Evolutionary conservation across 176 grass and related monocot species (phyloP).

Genomic region (Zoysia japonica): DNA sequence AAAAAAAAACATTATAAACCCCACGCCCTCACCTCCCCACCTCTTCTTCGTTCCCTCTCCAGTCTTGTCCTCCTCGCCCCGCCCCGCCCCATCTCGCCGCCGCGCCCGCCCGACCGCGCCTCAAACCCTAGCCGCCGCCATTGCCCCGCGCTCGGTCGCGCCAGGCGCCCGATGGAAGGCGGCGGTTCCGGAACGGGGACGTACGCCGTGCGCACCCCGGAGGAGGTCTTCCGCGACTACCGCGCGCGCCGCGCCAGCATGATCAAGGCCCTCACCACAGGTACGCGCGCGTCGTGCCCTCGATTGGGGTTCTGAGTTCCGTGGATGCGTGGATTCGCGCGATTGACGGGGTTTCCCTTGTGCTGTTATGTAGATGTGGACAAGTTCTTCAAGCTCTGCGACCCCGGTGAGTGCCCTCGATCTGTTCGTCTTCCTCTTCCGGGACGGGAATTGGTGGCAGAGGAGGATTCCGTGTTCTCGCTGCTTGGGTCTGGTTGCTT

Average conservation of each 20-base stretch:
- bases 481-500: slow-evolving; percentile 36
- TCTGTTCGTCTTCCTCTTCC: slow-evolving; percentile 25
- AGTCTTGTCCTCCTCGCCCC: slow-evolving; percentile 23
- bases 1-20: slow-evolving; percentile 31
- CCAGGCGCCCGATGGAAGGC: slow-evolving; percentile 55
- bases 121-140: slow-evolving; percentile 35
- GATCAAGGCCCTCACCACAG: slow-evolving; percentile 87
- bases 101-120: neutral
- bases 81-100: neutral
- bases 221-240: slow-evolving; percentile 93
- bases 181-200: slow-evolving; percentile 42
- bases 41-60: slow-evolving; percentile 23
- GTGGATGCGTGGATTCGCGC: slow-evolving; percentile 13
- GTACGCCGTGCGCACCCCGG: slow-evolving; percentile 57
- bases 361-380: slow-evolving; percentile 75
- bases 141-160: slow-evolving; percentile 23
- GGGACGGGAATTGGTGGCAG: slow-evolving; percentile 8
- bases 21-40: slow-evolving; percentile 6
- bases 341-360: slow-evolving; percentile 31
- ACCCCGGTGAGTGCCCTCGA: slow-evolving; percentile 73
- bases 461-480: neutral
- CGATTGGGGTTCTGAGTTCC: neutral
- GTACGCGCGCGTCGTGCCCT: slow-evolving; percentile 30
- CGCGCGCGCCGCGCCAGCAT: slow-evolving; percentile 82
- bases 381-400: slow-evolving; percentile 90